phyloP scores from a whole-genome alignment of 2,329 filamentous ascomycete species.

The Cercospora sojina region DNA sequence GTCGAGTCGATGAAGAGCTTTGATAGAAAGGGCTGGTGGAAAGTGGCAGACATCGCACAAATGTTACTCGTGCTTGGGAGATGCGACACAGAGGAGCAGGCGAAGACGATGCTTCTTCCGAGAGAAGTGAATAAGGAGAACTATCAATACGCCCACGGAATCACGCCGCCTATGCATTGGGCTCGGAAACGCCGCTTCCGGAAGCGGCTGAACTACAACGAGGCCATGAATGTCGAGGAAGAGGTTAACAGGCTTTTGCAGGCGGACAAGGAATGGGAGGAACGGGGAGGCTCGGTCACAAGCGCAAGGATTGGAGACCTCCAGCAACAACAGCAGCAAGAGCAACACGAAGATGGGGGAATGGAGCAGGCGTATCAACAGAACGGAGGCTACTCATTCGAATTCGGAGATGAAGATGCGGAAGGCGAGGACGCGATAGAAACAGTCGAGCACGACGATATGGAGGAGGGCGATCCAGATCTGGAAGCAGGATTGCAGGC shows the following conservation, averaged over 20 bases:
- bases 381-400: conserved; percentile 26
- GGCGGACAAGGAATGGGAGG: conserved; percentile 59
- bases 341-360: neutral
- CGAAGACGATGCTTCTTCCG: conserved; percentile 61
- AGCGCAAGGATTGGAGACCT: conserved; percentile 13
- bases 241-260: conserved; percentile 72
- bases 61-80: conserved; percentile 77
- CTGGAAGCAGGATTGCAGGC: conserved; percentile 38
- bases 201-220: conserved; percentile 76
- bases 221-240: conserved; percentile 80
- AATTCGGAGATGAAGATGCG: conserved; percentile 50
- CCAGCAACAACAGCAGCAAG: conserved; percentile 16
- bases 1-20: conserved; percentile 91
- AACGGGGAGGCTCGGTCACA: conserved; percentile 50
- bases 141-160: conserved; percentile 76
- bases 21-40: conserved; percentile 85
- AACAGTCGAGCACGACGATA: conserved; percentile 35
- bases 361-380: conserved; percentile 27
- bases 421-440: conserved; percentile 39
- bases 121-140: conserved; percentile 66
- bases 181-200: conserved; percentile 79
- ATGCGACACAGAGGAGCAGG: conserved; percentile 58
- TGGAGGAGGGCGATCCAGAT: conserved; percentile 42
- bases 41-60: conserved; percentile 83
- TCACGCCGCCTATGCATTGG: conserved; percentile 86